These are phyloP conservation scores for Colletotrichum scovillei DNA, from an alignment of 2,329 filamentous ascomycete genomes.

Conservation along the genomic window DNA sequence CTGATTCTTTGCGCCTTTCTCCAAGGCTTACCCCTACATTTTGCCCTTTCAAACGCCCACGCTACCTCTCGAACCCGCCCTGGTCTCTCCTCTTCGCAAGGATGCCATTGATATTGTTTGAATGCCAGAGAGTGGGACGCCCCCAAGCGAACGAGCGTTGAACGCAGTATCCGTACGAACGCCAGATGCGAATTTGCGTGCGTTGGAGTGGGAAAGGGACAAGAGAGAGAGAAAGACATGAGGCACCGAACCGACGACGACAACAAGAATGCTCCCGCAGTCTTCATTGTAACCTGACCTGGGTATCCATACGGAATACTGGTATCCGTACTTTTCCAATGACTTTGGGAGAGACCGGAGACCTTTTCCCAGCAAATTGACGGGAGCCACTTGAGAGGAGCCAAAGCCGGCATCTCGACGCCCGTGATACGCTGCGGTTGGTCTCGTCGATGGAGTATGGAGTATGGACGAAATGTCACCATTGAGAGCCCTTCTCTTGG, in stretches of 20 bases:
- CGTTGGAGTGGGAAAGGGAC: not conserved
- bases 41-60: not conserved
- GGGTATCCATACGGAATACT: not conserved
- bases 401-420: not conserved
- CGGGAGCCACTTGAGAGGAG: not conserved
- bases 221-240: not conserved
- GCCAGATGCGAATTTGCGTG: not conserved
- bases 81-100: conserved; percentile 4
- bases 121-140: not conserved
- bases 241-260: not conserved
- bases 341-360: not conserved
- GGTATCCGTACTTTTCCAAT: not conserved
- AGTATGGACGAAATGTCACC: not conserved
- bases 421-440: not conserved
- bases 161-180: too few relatives aligned
- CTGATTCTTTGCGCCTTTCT: not conserved
- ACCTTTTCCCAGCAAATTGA: not conserved
- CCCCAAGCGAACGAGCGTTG: conserved; percentile 20
- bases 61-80: not conserved
- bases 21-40: not conserved
- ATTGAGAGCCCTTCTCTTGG: not conserved
- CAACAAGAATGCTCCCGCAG: not conserved
- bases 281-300: not conserved
- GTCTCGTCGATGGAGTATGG: not conserved
- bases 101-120: conserved; percentile 25